Evolutionary conservation across 768 basidiomycete species (phyloP).

Genomic region (Lactarius trivialis): DNA sequence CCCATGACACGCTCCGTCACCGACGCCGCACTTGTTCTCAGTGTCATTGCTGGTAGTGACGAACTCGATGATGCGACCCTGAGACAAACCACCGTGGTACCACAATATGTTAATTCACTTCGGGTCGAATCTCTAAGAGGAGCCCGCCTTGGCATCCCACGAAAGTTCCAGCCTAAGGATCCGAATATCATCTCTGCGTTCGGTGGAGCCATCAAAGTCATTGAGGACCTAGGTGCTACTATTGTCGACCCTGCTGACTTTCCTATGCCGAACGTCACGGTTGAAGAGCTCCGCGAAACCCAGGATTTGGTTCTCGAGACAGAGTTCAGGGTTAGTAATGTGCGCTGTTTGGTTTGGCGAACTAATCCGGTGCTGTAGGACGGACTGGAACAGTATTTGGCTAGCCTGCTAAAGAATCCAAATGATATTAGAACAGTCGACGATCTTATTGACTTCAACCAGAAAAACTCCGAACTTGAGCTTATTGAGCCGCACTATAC

Average conservation of each 20-base stretch:
- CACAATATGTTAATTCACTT: constrained; percentile 51
- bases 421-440: constrained; percentile 49
- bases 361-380: neutral
- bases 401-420: constrained; percentile 44
- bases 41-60: constrained; percentile 39
- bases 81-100: constrained; percentile 41
- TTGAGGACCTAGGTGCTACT: constrained; percentile 38
- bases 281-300: constrained; percentile 39
- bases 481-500: constrained; percentile 32
- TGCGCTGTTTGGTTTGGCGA: neutral
- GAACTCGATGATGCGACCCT: constrained; percentile 37
- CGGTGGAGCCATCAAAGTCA: constrained; percentile 33
- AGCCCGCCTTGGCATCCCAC: constrained; percentile 41
- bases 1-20: constrained; percentile 33
- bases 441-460: constrained; percentile 53
- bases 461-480: constrained; percentile 46
- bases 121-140: constrained; percentile 40
- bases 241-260: constrained; percentile 60
- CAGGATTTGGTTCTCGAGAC: constrained; percentile 41
- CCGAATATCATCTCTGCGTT: constrained; percentile 33
- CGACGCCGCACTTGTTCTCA: constrained; percentile 32
- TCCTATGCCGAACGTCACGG: constrained; percentile 32
- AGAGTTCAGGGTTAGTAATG: constrained; percentile 49
- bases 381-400: constrained; percentile 40
- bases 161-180: constrained; percentile 29